A percentile compares a stretch with the other conserved stretches of the same genome.
phyloP scores from a whole-genome alignment of 83 land plant species.

The Thuja plicata region DNA sequence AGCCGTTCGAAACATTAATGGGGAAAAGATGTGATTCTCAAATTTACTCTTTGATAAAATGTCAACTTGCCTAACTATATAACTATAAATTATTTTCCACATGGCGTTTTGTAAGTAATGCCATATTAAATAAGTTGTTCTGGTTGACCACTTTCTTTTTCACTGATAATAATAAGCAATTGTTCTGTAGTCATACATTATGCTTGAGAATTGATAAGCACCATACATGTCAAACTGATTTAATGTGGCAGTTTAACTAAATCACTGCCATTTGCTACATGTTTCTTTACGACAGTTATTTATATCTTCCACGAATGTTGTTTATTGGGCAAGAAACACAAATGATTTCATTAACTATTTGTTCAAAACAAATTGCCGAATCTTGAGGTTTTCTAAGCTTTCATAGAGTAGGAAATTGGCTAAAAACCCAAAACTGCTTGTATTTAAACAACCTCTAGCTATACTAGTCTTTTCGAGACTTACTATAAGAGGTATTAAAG shows the following conservation, averaged over 20 bases:
- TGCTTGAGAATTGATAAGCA: background rate
- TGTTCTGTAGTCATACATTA: background rate
- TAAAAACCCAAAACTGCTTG: too few species aligned
- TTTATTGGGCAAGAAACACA: too few species aligned
- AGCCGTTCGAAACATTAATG: background rate
- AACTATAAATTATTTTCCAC: background rate
- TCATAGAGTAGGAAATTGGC: too few species aligned
- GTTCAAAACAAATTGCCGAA: too few species aligned
- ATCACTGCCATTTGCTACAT: background rate
- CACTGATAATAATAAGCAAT: background rate
- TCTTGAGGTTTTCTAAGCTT: too few species aligned
- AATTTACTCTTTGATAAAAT: background rate
- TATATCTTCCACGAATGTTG: background rate
- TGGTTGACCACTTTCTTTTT: background rate
- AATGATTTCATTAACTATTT: too few species aligned
- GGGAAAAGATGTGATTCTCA: background rate
- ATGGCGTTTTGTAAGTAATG: too few species aligned
- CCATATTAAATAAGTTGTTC: background rate
- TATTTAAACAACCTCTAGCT: too few species aligned
- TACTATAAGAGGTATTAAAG: too few species aligned
- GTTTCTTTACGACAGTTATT: background rate
- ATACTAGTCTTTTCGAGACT: too few species aligned
- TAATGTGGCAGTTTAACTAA: background rate
- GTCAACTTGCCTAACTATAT: background rate
- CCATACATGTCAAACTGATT: background rate